Conservation (phyloP, 2,329 filamentous ascomycete species). For the Venturia oleaginea region DNA sequence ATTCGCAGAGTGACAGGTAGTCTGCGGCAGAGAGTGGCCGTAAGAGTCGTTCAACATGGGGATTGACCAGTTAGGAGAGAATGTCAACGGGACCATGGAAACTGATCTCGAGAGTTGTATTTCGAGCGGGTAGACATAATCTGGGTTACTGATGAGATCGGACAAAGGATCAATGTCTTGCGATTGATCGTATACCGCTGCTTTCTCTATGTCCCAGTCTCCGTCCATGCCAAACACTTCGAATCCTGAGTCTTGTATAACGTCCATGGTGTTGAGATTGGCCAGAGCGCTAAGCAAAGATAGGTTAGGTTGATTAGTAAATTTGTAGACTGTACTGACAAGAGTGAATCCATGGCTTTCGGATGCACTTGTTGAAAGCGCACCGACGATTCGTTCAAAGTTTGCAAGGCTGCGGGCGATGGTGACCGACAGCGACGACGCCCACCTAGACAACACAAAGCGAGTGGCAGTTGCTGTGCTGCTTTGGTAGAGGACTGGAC, state of each 20-base stretch:
- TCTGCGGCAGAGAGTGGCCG: not conserved
- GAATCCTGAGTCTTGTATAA: not conserved
- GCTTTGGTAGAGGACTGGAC: too few species aligned
- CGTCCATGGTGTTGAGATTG: too few species aligned
- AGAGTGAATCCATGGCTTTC: not conserved
- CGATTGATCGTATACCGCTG: not conserved
- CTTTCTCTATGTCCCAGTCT: not conserved
- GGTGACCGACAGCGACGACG: too few species aligned
- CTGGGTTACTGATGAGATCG: not conserved
- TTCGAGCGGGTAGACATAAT: not conserved
- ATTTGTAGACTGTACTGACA: not conserved
- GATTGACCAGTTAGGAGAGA: not conserved
- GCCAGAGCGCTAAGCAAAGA: too few species aligned
- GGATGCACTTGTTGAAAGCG: not conserved
- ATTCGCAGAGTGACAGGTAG: not conserved
- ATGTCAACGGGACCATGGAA: not conserved
- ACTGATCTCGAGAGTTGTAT: not conserved
- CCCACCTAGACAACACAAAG: not conserved
- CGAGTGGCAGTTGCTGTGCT: not conserved
- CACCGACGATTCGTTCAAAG: not conserved
- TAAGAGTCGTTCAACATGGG: not conserved
- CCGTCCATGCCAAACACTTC: not conserved
- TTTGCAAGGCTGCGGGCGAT: too few species aligned
- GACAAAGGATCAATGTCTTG: not conserved
- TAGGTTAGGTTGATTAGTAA: too few species aligned